Conservation (phyloP, 1,139 yeast genomes). For the Candida neerlandica region DNA sequence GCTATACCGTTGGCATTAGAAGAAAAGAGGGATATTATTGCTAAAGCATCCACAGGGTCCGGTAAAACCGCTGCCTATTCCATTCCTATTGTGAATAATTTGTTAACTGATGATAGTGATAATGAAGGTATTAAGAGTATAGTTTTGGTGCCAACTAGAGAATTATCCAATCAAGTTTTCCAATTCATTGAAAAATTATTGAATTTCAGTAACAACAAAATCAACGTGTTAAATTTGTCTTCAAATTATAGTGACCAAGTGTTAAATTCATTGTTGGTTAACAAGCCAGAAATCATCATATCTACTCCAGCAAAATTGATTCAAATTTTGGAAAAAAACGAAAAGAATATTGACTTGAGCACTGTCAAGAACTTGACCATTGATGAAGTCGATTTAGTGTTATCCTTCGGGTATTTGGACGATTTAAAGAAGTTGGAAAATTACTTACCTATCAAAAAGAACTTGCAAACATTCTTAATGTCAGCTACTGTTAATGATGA, state of each 20-base stretch:
- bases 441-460: constrained; percentile 68
- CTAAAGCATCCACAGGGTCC: constrained; percentile 87
- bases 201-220: constrained; percentile 67
- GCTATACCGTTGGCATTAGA: constrained; percentile 92
- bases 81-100: constrained; percentile 73
- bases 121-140: constrained; percentile 48
- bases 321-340: constrained; percentile 52
- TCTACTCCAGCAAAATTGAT: constrained; percentile 87
- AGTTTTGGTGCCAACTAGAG: constrained; percentile 83
- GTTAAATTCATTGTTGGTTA: constrained; percentile 65
- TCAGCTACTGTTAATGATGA: constrained; percentile 95
- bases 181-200: constrained; percentile 70
- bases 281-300: constrained; percentile 77
- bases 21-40: constrained; percentile 83
- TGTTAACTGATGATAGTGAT: constrained; percentile 41
- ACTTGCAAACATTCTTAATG: constrained; percentile 89
- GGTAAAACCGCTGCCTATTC: constrained; percentile 88
- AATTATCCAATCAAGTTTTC: constrained; percentile 80
- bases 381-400: constrained; percentile 93
- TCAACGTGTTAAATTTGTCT: constrained; percentile 73
- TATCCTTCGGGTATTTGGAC: constrained; percentile 88
- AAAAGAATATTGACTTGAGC: constrained; percentile 50
- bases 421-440: constrained; percentile 71
- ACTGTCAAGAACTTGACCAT: constrained; percentile 73
- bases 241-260: constrained; percentile 75